Conservation (phyloP, 805 yeast species). For the Lipomyces sp. region DNA sequence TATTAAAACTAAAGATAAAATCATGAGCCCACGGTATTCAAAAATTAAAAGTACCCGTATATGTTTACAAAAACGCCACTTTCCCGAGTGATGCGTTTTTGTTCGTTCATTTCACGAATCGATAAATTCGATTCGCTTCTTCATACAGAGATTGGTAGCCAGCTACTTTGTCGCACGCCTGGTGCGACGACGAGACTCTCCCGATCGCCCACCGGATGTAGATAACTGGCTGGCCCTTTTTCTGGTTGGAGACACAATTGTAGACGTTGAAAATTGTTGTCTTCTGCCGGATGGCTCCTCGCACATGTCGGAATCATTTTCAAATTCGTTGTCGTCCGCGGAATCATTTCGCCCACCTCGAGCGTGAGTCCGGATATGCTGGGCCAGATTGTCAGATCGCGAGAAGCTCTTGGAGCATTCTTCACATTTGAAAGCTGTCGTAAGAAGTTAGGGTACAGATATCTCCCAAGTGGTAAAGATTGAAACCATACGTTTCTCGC, state of each 20-base stretch:
- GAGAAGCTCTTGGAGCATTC: slow-evolving; percentile 45
- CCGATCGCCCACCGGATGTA: background rate
- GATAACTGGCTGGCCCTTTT: background rate
- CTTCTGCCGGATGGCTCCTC: background rate
- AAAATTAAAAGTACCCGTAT: no score
- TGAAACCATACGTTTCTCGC: slow-evolving; percentile 51
- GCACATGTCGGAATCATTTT: slow-evolving; percentile 3
- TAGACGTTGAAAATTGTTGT: background rate
- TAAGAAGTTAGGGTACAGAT: background rate
- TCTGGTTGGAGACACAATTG: background rate
- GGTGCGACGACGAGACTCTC: slow-evolving; percentile 1
- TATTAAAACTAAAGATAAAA: no score
- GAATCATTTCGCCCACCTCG: slow-evolving; percentile 9
- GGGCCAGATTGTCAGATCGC: slow-evolving; percentile 46
- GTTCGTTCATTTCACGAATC: background rate
- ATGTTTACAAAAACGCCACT: no score
- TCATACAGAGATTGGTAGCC: background rate
- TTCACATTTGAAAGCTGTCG: slow-evolving; percentile 42
- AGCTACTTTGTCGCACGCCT: slow-evolving; percentile 5
- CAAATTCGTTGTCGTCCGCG: slow-evolving; percentile 6
- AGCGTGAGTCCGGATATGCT: slow-evolving; percentile 44
- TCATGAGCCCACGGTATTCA: no score
- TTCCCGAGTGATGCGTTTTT: background rate
- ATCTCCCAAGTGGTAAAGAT: background rate
- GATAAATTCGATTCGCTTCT: no score